Conservation (phyloP, 2,329 filamentous ascomycete genomes). For the Claviceps cyperi region DNA sequence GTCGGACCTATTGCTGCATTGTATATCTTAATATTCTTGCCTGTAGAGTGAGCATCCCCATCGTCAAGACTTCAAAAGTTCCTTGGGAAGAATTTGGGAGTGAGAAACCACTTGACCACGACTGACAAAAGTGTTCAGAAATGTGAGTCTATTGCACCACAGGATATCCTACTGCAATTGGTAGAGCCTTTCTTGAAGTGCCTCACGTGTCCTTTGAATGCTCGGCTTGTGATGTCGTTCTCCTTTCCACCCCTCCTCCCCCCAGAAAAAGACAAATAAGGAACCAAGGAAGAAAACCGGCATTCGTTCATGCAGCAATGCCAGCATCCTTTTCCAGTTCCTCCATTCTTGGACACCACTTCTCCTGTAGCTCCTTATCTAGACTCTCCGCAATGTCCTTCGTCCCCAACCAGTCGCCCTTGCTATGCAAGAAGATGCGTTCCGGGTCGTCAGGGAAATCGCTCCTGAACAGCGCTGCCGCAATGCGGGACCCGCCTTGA, state of each 20-base stretch:
- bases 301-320: neutral
- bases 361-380: conserved; percentile 34
- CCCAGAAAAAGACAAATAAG: no score
- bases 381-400: conserved; percentile 25
- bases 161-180: no score
- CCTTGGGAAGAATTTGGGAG: neutral
- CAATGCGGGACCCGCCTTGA: conserved; percentile 31
- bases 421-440: conserved; percentile 38
- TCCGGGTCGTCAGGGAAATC: conserved; percentile 37
- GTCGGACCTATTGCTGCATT: no score
- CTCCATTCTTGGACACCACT: conserved; percentile 33
- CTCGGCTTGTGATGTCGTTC: no score
- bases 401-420: conserved; percentile 41
- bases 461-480: conserved; percentile 27
- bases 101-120: neutral
- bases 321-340: conserved; percentile 31
- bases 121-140: conserved; percentile 16
- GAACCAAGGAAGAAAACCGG: neutral
- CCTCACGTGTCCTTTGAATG: no score
- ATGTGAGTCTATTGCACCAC: no score
- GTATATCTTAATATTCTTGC: no score
- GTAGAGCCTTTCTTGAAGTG: no score
- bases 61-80: no score
- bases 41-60: no score
- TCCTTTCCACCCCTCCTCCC: no score